A percentile compares a stretch with the other conserved stretches of the same genome.
Evolutionary conservation across 2,329 filamentous ascomycete genomes (phyloP).

Genomic region (Aspergillus eucalypticola): DNA sequence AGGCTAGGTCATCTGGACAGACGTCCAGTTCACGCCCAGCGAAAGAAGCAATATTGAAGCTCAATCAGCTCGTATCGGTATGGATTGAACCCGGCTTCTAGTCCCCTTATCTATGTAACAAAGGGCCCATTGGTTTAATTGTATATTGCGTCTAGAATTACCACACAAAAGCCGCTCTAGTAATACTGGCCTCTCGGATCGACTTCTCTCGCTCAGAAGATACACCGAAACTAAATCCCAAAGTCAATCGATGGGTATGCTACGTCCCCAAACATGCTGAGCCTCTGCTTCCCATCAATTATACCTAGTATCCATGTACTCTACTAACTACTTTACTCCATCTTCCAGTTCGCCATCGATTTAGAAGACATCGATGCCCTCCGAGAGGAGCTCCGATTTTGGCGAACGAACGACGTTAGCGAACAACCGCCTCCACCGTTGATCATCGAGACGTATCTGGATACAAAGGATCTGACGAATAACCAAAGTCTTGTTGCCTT

Average conservation of each 20-base stretch:
- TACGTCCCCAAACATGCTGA: background rate
- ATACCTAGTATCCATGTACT: background rate
- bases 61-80: slow-evolving; percentile 94
- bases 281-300: slow-evolving; percentile 1
- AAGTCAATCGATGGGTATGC: slow-evolving; percentile 85
- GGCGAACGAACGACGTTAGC: slow-evolving; percentile 77
- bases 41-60: slow-evolving; percentile 70
- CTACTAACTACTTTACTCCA: background rate
- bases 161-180: slow-evolving; percentile 80
- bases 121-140: slow-evolving; percentile 26
- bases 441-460: slow-evolving; percentile 87
- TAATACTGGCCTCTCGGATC: slow-evolving; percentile 79
- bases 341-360: slow-evolving; percentile 87
- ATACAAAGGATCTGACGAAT: slow-evolving; percentile 73
- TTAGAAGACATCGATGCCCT: slow-evolving; percentile 91
- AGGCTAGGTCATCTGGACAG: slow-evolving; percentile 44
- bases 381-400: slow-evolving; percentile 74
- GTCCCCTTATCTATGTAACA: background rate
- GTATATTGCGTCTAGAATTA: slow-evolving; percentile 67
- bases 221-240: slow-evolving; percentile 58
- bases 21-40: slow-evolving; percentile 54
- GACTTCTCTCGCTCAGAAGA: slow-evolving; percentile 62
- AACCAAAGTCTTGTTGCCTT: slow-evolving; percentile 85
- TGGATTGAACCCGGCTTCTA: slow-evolving; percentile 20
- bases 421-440: slow-evolving; percentile 78